Evolutionary conservation across 2,329 filamentous ascomycete species (phyloP).

Genomic region (Penicillium sp.): DNA sequence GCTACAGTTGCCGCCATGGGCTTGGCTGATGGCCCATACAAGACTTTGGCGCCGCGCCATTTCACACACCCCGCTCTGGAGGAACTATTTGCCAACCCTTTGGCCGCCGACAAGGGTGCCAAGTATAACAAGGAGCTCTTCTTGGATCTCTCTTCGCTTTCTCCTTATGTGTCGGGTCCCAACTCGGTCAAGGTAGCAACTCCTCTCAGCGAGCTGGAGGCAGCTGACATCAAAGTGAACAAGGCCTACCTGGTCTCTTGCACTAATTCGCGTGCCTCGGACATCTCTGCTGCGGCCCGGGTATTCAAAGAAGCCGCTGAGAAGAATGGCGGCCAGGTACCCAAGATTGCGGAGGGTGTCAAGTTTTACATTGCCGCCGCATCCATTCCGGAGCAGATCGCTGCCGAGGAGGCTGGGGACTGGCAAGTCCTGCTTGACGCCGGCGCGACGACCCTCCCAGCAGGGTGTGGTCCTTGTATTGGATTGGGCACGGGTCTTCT

Average conservation of each 20-base stretch:
- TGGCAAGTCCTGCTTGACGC: conserved; percentile 79
- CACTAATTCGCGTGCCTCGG: conserved; percentile 77
- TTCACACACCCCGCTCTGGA: conserved; percentile 71
- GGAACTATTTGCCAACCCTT: conserved; percentile 59
- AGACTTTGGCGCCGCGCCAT: conserved; percentile 48
- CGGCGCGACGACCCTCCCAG: conserved; percentile 64
- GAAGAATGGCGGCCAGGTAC: conserved; percentile 53
- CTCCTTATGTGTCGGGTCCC: conserved; percentile 77
- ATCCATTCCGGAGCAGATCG: conserved; percentile 67
- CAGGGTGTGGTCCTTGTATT: conserved; percentile 80
- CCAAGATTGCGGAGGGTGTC: conserved; percentile 69
- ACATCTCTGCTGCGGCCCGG: conserved; percentile 72
- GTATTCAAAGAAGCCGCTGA: conserved; percentile 74
- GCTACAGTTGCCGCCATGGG: conserved; percentile 65
- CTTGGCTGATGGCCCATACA: conserved; percentile 44
- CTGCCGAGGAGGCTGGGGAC: conserved; percentile 72
- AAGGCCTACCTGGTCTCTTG: conserved; percentile 86
- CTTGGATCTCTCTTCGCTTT: conserved; percentile 73
- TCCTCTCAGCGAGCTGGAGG: conserved; percentile 65
- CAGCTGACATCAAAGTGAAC: conserved; percentile 68
- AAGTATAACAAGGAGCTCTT: conserved; percentile 77
- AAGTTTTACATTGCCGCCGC: conserved; percentile 87
- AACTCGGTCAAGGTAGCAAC: conserved; percentile 87
- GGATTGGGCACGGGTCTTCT: conserved; percentile 74
- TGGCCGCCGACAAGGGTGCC: conserved; percentile 68